Evolutionary conservation across 2,329 filamentous ascomycete species (phyloP).

Genomic region (Blastomyces gilchristii): DNA sequence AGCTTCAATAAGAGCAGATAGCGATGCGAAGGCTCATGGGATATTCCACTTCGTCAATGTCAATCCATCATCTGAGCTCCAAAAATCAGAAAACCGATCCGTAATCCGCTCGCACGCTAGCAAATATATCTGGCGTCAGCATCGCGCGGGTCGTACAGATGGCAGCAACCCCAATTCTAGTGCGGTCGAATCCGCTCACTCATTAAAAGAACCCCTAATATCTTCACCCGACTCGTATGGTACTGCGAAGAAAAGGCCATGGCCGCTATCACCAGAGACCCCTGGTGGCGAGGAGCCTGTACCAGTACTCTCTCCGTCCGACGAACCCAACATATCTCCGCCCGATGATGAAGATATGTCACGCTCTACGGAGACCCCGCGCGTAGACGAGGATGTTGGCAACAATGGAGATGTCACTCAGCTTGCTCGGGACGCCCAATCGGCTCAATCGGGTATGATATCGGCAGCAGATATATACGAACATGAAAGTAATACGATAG

Average conservation of each 20-base stretch:
- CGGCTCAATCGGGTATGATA: neutral
- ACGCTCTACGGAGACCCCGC: neutral
- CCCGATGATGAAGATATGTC: neutral
- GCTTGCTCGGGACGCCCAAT: neutral
- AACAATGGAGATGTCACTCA: neutral
- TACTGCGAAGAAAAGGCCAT: neutral
- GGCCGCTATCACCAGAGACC: neutral
- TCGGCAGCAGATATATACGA: neutral
- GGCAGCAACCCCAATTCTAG: neutral
- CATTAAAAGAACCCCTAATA: neutral
- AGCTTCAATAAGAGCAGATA: neutral
- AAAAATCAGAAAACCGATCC: constrained; percentile 16
- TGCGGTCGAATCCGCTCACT: neutral
- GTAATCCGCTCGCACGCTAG: constrained; percentile 18
- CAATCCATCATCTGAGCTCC: constrained; percentile 16
- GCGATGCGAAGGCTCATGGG: neutral
- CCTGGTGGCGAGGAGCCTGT: neutral
- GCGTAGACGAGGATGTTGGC: neutral
- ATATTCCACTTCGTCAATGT: constrained; percentile 18
- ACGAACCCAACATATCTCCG: neutral
- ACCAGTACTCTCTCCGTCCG: neutral
- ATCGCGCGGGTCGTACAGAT: constrained; percentile 14
- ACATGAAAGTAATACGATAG: neutral
- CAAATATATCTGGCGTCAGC: constrained; percentile 18
- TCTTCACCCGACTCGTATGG: neutral